Evolutionary conservation across 306 rosid genomes (phyloP), one percentile per base, ranked within the genome.

Genomic region (Sindora glabra): DNA sequence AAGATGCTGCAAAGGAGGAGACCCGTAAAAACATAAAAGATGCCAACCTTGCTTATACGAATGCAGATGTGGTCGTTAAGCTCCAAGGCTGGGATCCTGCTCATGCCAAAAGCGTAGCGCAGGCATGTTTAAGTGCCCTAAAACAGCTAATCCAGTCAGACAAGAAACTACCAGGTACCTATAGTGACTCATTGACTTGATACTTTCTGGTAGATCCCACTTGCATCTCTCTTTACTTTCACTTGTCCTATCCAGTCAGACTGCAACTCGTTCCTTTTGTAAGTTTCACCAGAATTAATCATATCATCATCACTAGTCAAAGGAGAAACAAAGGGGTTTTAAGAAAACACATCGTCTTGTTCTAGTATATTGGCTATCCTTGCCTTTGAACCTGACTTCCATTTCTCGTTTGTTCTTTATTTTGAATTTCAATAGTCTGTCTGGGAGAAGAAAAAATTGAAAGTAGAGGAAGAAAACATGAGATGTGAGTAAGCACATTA

Each of bases 31-130:
- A 56, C 16, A 63, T 81, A 65, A 65, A 77, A 88, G 89, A 83
- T 48, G 77, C 85, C 59, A 34, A 14, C 52, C 19, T 69, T 58
- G 77, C 82, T 8, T 92, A 86, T 82, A 81, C 95, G 24, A 92
- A 83, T 13, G 79, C 96, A 5, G 95, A 92, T 23, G 90, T 81
- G 33, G 83, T 92, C 9, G 86, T 92, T 54, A 92, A 92, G 65
- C 75, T 88, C 59, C 90, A 86, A 22, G 98, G 96, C 9, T 88
- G 96, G 96, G 95, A 86, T 59, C 50, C 70, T 78, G 82, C 81
- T 48, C 79, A 81, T 71, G 79, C 84, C 56, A 86, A 83, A 74
- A 79, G 61, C 64, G 80, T 92, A 58, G 95, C 94, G 25, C 90
- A 83, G 69, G 96, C 89, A 56, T 84, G 82, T 58, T 76, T 92